A percentile compares a stretch with the other conserved stretches of the same genome.
Evolutionary conservation across 2,329 filamentous ascomycete genomes (phyloP).

Genomic region (Colletotrichum melonis): DNA sequence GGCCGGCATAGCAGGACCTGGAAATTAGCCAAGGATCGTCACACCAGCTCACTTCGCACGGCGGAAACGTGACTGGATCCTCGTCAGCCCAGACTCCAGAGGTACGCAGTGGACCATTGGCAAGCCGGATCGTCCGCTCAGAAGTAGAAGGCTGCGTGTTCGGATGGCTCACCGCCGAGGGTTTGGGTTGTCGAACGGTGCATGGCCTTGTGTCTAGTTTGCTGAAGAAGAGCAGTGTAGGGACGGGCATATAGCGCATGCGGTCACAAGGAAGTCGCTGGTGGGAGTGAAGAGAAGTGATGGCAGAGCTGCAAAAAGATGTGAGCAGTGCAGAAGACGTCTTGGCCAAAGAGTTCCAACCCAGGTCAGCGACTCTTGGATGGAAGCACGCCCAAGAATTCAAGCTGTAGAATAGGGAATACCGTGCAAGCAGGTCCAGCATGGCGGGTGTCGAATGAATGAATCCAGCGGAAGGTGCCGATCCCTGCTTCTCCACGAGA

Average conservation of each 20-base stretch:
- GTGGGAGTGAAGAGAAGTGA: no score
- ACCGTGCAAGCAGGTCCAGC: neutral
- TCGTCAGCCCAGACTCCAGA: neutral
- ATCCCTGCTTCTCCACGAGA: constrained; percentile 10
- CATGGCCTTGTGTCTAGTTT: neutral
- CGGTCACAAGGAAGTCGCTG: neutral
- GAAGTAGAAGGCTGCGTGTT: neutral
- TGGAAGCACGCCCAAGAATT: neutral
- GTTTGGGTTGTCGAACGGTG: neutral
- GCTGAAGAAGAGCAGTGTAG: neutral
- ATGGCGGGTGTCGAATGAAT: neutral
- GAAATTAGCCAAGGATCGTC: constrained; percentile 11
- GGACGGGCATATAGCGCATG: neutral
- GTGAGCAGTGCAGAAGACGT: neutral
- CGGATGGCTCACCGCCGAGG: neutral
- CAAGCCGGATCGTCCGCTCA: neutral
- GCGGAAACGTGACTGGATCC: neutral
- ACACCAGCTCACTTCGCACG: neutral
- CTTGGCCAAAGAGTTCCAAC: neutral
- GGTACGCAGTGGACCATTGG: neutral
- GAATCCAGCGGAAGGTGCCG: constrained; percentile 13
- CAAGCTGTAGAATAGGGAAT: neutral
- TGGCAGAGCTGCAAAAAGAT: neutral
- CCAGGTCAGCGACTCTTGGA: neutral
- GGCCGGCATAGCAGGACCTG: neutral